Evolutionary conservation across 805 yeast genomes (phyloP).

Genomic region (Pichia insulana): DNA sequence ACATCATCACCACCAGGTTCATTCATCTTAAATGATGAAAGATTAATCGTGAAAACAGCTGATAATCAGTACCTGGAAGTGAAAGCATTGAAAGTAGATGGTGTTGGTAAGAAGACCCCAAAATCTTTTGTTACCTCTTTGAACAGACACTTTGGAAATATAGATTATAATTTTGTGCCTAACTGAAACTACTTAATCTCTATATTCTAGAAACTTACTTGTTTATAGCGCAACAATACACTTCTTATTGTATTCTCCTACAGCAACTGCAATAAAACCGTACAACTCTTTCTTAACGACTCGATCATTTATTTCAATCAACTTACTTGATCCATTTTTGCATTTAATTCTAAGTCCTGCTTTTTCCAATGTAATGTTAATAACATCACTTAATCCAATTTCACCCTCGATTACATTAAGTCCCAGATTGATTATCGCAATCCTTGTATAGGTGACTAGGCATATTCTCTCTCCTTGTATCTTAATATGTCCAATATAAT

Average conservation of each 20-base stretch:
- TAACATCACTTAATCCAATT: conserved; percentile 53
- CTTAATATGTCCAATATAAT: conserved; percentile 77
- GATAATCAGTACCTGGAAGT: too few relatives aligned
- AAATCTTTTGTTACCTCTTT: not conserved
- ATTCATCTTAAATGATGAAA: not conserved
- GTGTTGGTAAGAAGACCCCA: too few relatives aligned
- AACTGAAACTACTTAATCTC: not conserved
- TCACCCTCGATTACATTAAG: conserved; percentile 63
- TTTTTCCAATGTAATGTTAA: conserved; percentile 63
- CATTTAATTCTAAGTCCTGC: conserved; percentile 69
- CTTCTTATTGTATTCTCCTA: conserved; percentile 60
- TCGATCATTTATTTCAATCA: conserved; percentile 66
- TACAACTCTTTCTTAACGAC: conserved; percentile 58
- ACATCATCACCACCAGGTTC: conserved; percentile 3
- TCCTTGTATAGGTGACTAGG: conserved; percentile 62
- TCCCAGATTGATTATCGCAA: conserved; percentile 59
- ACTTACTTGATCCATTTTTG: conserved; percentile 32
- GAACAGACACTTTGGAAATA: not conserved
- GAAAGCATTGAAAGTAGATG: too few relatives aligned
- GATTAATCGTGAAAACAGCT: too few relatives aligned
- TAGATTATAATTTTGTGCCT: not conserved
- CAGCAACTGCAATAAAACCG: conserved; percentile 70
- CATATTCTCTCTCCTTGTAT: conserved; percentile 75
- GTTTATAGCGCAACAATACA: conserved; percentile 23
- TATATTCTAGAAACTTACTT: not conserved